Evolutionary conservation across 768 basidiomycete genomes (phyloP).

Genomic region (Leccinum longicurvipes): DNA sequence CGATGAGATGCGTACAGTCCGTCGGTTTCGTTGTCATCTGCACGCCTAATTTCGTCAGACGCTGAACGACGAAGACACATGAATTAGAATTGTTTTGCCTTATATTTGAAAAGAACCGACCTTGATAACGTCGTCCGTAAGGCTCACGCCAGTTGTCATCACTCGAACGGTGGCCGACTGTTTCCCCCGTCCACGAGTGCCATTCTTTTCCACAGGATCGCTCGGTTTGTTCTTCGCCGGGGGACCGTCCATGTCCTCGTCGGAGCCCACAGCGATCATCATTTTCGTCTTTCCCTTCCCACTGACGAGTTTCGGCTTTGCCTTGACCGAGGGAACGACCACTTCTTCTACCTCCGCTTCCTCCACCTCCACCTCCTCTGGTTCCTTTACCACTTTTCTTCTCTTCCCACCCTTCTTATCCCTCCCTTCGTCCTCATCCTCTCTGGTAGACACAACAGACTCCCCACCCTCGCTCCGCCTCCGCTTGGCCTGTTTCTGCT

Average conservation of each 20-base stretch:
- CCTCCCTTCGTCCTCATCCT: slow-evolving; percentile 13
- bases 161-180: slow-evolving; percentile 37
- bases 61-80: slow-evolving; percentile 35
- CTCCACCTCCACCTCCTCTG: slow-evolving; percentile 9
- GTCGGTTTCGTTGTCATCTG: slow-evolving; percentile 54
- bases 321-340: slow-evolving; percentile 10
- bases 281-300: slow-evolving; percentile 10
- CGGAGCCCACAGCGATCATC: neutral
- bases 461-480: slow-evolving; percentile 33
- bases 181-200: slow-evolving; percentile 2
- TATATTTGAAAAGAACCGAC: slow-evolving; percentile 32
- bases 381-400: slow-evolving; percentile 16
- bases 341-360: slow-evolving; percentile 21
- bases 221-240: slow-evolving; percentile 4
- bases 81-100: neutral
- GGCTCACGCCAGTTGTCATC: slow-evolving; percentile 64
- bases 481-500: slow-evolving; percentile 46
- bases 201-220: slow-evolving; percentile 12
- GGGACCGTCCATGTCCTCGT: slow-evolving; percentile 2
- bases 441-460: slow-evolving; percentile 8
- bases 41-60: slow-evolving; percentile 61
- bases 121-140: slow-evolving; percentile 58
- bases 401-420: slow-evolving; percentile 18
- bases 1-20: slow-evolving; percentile 80
- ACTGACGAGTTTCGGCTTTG: slow-evolving; percentile 11